These are phyloP conservation scores for Helminthosporium solani DNA, from an alignment of 2,329 filamentous ascomycete genomes.

Conservation along the genomic window DNA sequence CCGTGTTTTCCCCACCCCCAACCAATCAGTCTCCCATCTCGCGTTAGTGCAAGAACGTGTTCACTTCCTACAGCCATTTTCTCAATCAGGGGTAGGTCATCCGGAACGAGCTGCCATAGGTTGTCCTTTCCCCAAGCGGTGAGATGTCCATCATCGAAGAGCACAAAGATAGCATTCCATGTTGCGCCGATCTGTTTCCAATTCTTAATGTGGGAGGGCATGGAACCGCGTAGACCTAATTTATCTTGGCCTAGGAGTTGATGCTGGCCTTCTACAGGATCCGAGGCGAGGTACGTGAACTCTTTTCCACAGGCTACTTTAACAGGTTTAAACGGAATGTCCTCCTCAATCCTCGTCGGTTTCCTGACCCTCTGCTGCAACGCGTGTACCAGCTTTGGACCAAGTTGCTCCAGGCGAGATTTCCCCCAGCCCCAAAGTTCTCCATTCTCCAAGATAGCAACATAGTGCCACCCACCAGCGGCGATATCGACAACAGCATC, in stretches of 20 bases:
- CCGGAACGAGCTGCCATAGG: slow-evolving; percentile 75
- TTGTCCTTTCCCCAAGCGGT: slow-evolving; percentile 81
- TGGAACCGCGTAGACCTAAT: slow-evolving; percentile 62
- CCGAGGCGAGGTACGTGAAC: slow-evolving; percentile 72
- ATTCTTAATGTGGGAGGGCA: slow-evolving; percentile 54
- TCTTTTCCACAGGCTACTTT: slow-evolving; percentile 79
- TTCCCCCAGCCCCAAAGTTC: slow-evolving; percentile 86
- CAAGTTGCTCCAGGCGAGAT: slow-evolving; percentile 81
- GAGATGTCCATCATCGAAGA: slow-evolving; percentile 62
- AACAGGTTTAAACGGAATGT: slow-evolving; percentile 61
- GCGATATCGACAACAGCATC: slow-evolving; percentile 60
- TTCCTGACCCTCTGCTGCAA: slow-evolving; percentile 44
- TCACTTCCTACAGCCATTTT: slow-evolving; percentile 84
- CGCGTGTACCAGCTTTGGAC: slow-evolving; percentile 44
- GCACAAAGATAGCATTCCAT: slow-evolving; percentile 79
- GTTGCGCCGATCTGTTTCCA: slow-evolving; percentile 74
- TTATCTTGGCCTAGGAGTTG: slow-evolving; percentile 73
- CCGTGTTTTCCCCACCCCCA: slow-evolving; percentile 99
- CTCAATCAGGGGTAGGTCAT: slow-evolving; percentile 57
- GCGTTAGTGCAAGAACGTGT: slow-evolving; percentile 74
- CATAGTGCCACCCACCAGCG: slow-evolving; percentile 75
- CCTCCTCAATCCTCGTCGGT: slow-evolving; percentile 22
- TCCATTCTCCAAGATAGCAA: slow-evolving; percentile 72
- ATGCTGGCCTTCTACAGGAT: slow-evolving; percentile 58
- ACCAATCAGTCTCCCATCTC: slow-evolving; percentile 66